These are phyloP conservation scores for Pseudofabraea citricarpa DNA, from an alignment of 2,329 filamentous ascomycete species.

Conservation along the genomic window DNA sequence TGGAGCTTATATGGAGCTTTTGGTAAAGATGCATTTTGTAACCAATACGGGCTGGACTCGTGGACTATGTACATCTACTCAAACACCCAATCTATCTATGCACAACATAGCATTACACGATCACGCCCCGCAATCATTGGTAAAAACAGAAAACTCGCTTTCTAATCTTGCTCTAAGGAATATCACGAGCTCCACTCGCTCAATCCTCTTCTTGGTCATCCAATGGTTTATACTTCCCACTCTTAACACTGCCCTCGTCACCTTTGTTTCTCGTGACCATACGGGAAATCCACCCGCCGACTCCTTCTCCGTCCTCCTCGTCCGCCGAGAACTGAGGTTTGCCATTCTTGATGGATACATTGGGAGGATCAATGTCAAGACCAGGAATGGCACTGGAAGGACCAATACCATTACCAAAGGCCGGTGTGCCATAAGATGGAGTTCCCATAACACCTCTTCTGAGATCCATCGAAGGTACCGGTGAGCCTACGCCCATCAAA, in stretches of 20 bases:
- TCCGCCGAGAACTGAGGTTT: conserved; percentile 37
- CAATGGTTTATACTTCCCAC: conserved; percentile 28
- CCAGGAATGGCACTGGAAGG: conserved; percentile 70
- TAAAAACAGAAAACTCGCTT: background rate
- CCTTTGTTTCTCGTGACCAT: conserved; percentile 52
- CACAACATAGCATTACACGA: too few relatives aligned
- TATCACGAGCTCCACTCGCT: background rate
- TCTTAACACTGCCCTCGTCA: conserved; percentile 24
- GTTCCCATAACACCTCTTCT: conserved; percentile 42
- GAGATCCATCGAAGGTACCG: conserved; percentile 71
- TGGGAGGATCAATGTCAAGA: conserved; percentile 75
- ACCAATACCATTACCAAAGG: conserved; percentile 36
- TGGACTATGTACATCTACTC: too few relatives aligned
- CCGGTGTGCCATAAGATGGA: conserved; percentile 10
- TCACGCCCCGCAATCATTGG: too few relatives aligned
- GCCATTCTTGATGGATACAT: conserved; percentile 47
- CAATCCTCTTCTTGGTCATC: conserved; percentile 38
- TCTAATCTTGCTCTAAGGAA: conserved; percentile 6
- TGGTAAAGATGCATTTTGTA: too few relatives aligned
- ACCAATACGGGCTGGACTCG: too few relatives aligned
- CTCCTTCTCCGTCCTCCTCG: conserved; percentile 40
- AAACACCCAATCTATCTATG: too few relatives aligned
- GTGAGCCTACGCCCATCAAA: conserved; percentile 73
- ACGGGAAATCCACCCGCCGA: conserved; percentile 66
- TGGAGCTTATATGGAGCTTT: too few relatives aligned